A percentile compares a stretch with the other conserved stretches of the same genome.
phyloP scores from a whole-genome alignment of 306 rosid genomes.

The Ormosia emarginata region DNA sequence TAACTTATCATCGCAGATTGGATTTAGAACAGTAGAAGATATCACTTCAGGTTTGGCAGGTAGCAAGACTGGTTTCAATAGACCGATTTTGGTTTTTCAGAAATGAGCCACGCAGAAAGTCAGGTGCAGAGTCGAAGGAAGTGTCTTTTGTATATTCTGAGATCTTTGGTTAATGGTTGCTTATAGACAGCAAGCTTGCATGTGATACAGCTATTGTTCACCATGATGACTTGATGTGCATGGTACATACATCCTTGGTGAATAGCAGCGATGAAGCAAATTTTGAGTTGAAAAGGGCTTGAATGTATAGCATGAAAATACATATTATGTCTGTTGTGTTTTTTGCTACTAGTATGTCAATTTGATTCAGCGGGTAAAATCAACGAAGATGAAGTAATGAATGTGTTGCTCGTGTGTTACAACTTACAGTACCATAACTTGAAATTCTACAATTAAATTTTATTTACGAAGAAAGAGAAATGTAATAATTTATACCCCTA shows the following conservation, averaged over 20 bases:
- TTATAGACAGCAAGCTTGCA: conserved; percentile 3
- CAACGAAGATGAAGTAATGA: background rate
- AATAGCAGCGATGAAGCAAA: background rate
- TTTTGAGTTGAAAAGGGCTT: background rate
- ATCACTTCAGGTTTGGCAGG: conserved; percentile 51
- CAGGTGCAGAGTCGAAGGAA: background rate
- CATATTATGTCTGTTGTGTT: background rate
- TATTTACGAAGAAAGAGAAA: background rate
- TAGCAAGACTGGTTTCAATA: conserved; percentile 75
- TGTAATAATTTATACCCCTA: background rate
- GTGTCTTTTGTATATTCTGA: background rate
- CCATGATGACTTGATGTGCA: background rate
- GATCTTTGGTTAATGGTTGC: background rate
- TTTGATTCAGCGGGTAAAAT: background rate
- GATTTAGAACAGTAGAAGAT: conserved; percentile 71
- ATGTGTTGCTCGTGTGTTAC: background rate
- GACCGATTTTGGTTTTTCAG: conserved; percentile 74
- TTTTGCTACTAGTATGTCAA: background rate
- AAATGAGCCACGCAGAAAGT: conserved; percentile 38
- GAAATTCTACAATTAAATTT: background rate
- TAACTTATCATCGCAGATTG: conserved; percentile 53
- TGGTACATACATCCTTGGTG: background rate
- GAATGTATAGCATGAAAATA: conserved; percentile 19
- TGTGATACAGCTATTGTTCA: background rate
- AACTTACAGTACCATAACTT: background rate